Percentiles rank a stretch among this genome's conserved stretches.
phyloP scores from a whole-genome alignment of 2,329 filamentous ascomycete genomes.

The Colletotrichum plurivorum region DNA sequence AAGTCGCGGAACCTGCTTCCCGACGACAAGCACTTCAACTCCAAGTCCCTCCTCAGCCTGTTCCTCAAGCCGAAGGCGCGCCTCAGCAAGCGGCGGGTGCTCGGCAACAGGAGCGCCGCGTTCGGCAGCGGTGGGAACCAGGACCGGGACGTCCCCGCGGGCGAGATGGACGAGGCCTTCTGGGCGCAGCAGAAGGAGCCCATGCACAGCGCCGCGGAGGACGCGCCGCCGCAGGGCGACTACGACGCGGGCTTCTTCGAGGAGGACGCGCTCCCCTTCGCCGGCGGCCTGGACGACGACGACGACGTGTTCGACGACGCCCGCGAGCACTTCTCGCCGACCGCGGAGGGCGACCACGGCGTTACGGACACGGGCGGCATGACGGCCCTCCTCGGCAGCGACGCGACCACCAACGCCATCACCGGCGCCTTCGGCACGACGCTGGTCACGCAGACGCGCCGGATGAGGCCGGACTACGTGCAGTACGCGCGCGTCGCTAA shows the following conservation, averaged over 20 bases:
- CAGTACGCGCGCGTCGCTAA: conserved; percentile 79
- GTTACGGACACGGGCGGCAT: conserved; percentile 63
- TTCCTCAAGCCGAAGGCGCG: conserved; percentile 96
- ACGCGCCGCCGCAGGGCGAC: conserved; percentile 75
- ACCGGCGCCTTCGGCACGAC: conserved; percentile 74
- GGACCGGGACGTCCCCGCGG: conserved; percentile 71
- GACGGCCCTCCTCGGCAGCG: conserved; percentile 65
- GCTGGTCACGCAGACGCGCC: conserved; percentile 74
- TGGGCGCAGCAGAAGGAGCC: conserved; percentile 84
- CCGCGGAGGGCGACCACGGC: conserved; percentile 64
- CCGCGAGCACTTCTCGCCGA: conserved; percentile 82
- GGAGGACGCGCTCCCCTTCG: conserved; percentile 82
- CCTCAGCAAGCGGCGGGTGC: conserved; percentile 76
- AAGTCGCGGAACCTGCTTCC: conserved; percentile 94
- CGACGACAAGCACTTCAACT: conserved; percentile 99
- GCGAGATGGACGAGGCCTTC: conserved; percentile 94
- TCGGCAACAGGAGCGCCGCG: conserved; percentile 58
- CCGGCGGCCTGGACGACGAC: conserved; percentile 69
- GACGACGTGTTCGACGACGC: conserved; percentile 88
- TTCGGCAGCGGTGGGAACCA: conserved; percentile 58
- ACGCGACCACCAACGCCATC: conserved; percentile 62
- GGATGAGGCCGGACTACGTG: conserved; percentile 77
- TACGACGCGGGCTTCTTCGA: conserved; percentile 99
- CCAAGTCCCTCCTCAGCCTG: conserved; percentile 86
- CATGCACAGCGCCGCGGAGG: conserved; percentile 59